Conservation (phyloP, 345 rosid species). For the Eucalyptus sp. region DNA sequence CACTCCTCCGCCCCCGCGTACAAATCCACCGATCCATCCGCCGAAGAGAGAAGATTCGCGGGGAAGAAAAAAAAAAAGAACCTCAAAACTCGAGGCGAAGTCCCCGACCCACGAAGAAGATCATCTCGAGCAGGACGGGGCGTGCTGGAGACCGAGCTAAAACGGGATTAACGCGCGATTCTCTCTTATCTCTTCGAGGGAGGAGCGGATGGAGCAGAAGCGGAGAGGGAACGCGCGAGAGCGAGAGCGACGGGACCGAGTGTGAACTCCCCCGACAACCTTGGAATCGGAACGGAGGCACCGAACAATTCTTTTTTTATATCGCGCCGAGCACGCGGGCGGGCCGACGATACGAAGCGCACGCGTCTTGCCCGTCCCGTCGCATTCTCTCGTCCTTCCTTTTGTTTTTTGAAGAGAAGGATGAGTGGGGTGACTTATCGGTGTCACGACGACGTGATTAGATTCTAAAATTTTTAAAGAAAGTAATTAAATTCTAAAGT, state of each 20-base stretch:
- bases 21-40: background rate
- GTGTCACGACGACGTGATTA: no score
- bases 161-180: background rate
- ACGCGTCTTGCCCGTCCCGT: background rate
- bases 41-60: no score
- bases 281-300: background rate
- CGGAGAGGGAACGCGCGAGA: background rate
- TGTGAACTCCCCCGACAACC: background rate
- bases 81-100: background rate
- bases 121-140: background rate
- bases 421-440: no score
- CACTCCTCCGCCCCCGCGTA: background rate
- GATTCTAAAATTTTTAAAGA: fast-evolving
- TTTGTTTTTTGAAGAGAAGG: no score
- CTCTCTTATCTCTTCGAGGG: background rate
- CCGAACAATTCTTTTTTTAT: background rate
- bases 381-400: background rate
- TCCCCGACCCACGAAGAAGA: background rate
- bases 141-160: background rate
- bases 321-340: no score
- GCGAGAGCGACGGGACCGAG: background rate
- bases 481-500: no score
- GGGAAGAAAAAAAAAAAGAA: background rate
- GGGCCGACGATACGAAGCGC: no score
- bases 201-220: background rate